Percentiles rank a stretch among this genome's conserved stretches.
Evolutionary conservation across 805 yeast genomes (phyloP).

Genomic region (Ogataea nitratoaversa): DNA sequence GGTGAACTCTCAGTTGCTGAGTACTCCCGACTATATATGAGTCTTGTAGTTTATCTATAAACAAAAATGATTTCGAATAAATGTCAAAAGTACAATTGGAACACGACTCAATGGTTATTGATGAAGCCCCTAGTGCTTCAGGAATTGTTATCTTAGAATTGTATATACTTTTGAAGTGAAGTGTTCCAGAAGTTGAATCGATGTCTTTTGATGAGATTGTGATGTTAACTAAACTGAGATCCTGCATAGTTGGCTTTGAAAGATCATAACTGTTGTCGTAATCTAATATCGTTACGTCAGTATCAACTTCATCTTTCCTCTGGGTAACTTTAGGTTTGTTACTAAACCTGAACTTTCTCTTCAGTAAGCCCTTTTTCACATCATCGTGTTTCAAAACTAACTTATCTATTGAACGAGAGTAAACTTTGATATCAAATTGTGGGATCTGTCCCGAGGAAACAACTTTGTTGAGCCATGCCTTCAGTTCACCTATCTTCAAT

Average conservation of each 20-base stretch:
- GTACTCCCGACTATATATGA: slow-evolving; percentile 17
- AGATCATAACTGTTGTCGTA: not conserved
- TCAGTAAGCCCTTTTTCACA: slow-evolving; percentile 10
- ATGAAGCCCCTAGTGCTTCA: slow-evolving; percentile 6
- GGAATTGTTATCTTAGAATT: slow-evolving; percentile 13
- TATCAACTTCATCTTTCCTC: not conserved
- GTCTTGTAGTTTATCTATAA: slow-evolving; percentile 10
- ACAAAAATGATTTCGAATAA: slow-evolving; percentile 19
- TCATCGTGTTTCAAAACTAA: slow-evolving; percentile 19
- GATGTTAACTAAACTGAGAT: not conserved
- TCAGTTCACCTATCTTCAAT: slow-evolving; percentile 12
- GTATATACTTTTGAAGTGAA: slow-evolving; percentile 9
- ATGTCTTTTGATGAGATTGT: not conserved
- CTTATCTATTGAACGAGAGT: slow-evolving; percentile 14
- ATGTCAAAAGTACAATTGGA: slow-evolving; percentile 12
- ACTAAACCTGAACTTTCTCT: slow-evolving; percentile 21
- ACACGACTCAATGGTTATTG: slow-evolving; percentile 19
- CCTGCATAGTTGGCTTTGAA: slow-evolving; percentile 9
- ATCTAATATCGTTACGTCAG: not conserved
- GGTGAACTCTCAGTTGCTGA: slow-evolving; percentile 28
- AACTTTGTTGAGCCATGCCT: slow-evolving; percentile 16
- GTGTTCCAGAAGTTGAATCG: not conserved
- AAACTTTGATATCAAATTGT: slow-evolving; percentile 22
- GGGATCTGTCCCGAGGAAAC: slow-evolving; percentile 16
- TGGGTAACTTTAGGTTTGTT: slow-evolving; percentile 8